Conservation (phyloP, 495 filamentous ascomycete species). For the Podospora anserina region DNA sequence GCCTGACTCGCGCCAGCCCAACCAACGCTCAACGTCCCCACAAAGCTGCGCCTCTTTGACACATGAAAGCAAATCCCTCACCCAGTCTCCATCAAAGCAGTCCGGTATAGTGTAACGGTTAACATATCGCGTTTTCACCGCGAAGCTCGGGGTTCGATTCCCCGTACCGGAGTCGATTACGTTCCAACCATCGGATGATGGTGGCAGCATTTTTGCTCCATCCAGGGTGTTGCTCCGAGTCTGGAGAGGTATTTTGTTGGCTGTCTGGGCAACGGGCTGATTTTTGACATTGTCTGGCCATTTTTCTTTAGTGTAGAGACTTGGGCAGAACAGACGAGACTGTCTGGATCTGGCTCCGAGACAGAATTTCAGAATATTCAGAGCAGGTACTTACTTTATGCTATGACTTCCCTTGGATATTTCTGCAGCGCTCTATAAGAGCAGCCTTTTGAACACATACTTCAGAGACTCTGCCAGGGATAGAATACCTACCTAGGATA, state of each 20-base stretch:
- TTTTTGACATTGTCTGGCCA: neutral
- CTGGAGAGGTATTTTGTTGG: neutral
- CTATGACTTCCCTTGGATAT: too few species aligned
- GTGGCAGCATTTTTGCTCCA: neutral
- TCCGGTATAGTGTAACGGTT: constrained; percentile 50
- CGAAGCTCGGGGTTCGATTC: constrained; percentile 52
- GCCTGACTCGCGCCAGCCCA: neutral
- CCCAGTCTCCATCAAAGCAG: neutral
- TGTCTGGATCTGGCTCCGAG: too few species aligned
- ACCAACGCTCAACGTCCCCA: neutral
- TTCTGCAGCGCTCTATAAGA: too few species aligned
- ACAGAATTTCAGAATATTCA: too few species aligned
- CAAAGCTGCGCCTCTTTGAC: neutral
- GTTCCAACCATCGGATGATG: neutral
- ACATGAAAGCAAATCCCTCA: neutral
- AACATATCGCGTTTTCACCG: constrained; percentile 52
- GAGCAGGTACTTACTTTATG: too few species aligned
- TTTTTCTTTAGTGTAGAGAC: neutral
- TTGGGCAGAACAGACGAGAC: too few species aligned
- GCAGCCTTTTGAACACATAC: too few species aligned
- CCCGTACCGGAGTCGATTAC: constrained; percentile 41
- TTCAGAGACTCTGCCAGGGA: too few species aligned
- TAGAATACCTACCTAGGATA: too few species aligned
- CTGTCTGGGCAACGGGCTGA: neutral
- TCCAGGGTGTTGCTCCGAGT: too few species aligned